These are phyloP conservation scores for Botryotinia globosa DNA, from an alignment of 2,329 filamentous ascomycete species.

Conservation along the genomic window DNA sequence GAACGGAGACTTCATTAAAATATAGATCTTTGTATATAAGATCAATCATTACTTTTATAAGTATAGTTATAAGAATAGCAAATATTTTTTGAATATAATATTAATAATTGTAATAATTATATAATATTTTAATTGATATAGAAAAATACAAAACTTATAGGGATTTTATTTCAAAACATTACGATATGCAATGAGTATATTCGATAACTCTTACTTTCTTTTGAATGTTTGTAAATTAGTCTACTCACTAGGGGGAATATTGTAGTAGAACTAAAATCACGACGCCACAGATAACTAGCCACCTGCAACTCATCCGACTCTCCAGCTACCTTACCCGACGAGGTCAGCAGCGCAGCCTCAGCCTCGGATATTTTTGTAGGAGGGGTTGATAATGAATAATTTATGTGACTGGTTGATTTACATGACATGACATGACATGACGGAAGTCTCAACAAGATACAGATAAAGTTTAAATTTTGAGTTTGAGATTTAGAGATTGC, in stretches of 20 bases:
- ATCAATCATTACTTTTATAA: not conserved
- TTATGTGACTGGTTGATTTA: not conserved
- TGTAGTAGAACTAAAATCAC: not conserved
- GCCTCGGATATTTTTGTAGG: not conserved
- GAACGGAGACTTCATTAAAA: fast-evolving
- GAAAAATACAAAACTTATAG: too few relatives aligned
- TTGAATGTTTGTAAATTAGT: too few relatives aligned
- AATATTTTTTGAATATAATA: not conserved
- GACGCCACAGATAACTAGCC: not conserved
- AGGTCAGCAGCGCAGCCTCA: not conserved
- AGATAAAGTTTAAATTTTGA: not conserved
- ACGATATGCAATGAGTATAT: too few relatives aligned
- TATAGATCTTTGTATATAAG: not conserved
- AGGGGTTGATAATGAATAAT: not conserved
- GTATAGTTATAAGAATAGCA: not conserved
- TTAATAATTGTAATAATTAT: too few relatives aligned
- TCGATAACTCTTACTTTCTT: too few relatives aligned
- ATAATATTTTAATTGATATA: too few relatives aligned
- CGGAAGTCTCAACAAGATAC: not conserved
- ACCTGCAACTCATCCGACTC: too few relatives aligned
- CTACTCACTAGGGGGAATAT: too few relatives aligned
- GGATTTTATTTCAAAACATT: too few relatives aligned
- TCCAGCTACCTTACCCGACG: too few relatives aligned
- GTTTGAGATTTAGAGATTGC: not conserved
- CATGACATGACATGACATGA: not conserved